phyloP scores from a whole-genome alignment of 345 rosid species.

The Rhodomyrtus tomentosa region DNA sequence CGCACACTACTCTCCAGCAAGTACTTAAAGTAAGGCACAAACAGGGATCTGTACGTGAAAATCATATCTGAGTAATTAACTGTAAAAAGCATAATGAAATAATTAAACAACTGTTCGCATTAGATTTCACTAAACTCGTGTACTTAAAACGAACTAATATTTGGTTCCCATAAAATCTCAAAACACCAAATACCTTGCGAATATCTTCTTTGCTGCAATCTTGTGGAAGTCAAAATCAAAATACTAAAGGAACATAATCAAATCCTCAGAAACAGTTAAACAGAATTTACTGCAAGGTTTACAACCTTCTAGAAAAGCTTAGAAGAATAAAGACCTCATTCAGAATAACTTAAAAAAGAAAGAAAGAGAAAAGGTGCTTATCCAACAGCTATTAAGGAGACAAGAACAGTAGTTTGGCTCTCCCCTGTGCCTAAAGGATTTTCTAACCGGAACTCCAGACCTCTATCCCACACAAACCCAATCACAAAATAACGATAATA shows the following conservation, averaged over 20 bases:
- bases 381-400: not conserved
- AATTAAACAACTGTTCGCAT: not conserved
- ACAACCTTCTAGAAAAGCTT: not conserved
- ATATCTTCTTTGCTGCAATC: not conserved
- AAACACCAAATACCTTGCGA: not conserved
- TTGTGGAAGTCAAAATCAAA: not conserved
- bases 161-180: not conserved
- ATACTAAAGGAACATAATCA: not conserved
- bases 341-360: not conserved
- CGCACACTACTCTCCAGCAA: conserved; percentile 51
- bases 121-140: not conserved
- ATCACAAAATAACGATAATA: not conserved
- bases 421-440: not conserved
- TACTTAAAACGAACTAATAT: not conserved
- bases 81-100: not conserved
- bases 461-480: not conserved
- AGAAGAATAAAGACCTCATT: not conserved
- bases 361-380: not conserved
- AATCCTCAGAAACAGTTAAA: not conserved
- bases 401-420: not conserved
- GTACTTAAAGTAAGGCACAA: conserved; percentile 85
- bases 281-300: not conserved
- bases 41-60: conserved; percentile 49
- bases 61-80: not conserved
- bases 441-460: not conserved